Evolutionary conservation across 2,329 filamentous ascomycete genomes (phyloP).

Genomic region (Zasmidium angulare): DNA sequence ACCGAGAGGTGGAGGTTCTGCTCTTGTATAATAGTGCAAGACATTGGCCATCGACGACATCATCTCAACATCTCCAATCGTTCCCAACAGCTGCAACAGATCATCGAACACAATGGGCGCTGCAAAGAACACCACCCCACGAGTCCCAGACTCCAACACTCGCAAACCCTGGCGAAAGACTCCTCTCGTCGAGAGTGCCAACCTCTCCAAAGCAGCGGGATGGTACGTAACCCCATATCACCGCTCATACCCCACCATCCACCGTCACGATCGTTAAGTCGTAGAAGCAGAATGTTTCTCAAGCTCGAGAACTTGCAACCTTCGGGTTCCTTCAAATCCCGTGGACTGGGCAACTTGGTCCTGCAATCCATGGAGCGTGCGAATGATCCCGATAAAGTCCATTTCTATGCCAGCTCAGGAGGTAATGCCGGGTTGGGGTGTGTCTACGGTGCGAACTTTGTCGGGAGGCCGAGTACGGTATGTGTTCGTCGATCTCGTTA

Average conservation of each 20-base stretch:
- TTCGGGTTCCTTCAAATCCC: conserved; percentile 81
- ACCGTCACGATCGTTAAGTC: conserved; percentile 6
- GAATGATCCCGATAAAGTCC: conserved; percentile 38
- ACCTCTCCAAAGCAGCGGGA: conserved; percentile 68
- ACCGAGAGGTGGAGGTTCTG: neutral
- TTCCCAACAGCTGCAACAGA: neutral
- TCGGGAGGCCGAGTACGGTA: conserved; percentile 67
- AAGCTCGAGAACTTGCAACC: conserved; percentile 86
- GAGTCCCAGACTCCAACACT: neutral
- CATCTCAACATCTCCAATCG: neutral
- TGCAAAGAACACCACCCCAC: neutral
- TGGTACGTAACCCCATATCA: conserved; percentile 54
- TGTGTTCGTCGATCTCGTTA: conserved; percentile 38
- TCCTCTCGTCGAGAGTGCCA: conserved; percentile 65
- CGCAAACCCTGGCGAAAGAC: conserved; percentile 66
- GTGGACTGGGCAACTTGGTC: conserved; percentile 71
- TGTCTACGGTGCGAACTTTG: conserved; percentile 66
- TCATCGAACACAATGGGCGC: conserved; percentile 1
- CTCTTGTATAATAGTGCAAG: too few relatives aligned
- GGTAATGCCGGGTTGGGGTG: conserved; percentile 84
- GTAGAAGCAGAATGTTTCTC: conserved; percentile 68
- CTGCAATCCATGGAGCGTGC: conserved; percentile 49
- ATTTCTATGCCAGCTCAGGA: conserved; percentile 78
- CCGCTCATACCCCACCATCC: neutral
- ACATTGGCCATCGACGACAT: too few relatives aligned